These are phyloP conservation scores for Kockovaella imperatae DNA, from an alignment of 768 basidiomycete species.

Conservation along the genomic window DNA sequence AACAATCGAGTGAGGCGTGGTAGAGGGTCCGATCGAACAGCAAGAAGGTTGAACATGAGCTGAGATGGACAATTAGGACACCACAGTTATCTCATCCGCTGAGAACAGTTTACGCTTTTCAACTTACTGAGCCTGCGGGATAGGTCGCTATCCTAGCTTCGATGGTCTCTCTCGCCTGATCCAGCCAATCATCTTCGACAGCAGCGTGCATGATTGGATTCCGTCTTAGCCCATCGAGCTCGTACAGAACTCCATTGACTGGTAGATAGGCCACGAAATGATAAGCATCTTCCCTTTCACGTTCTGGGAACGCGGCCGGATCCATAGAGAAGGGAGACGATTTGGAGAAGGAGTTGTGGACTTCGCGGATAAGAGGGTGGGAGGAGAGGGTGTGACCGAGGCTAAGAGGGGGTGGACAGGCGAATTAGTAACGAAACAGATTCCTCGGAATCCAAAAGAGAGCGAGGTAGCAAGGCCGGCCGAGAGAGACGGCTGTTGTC, in stretches of 20 bases:
- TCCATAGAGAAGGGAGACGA: constrained; percentile 81
- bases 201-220: constrained; percentile 73
- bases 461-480: not conserved
- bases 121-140: constrained; percentile 72
- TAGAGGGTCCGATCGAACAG: constrained; percentile 72
- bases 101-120: not conserved
- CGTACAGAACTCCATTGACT: constrained; percentile 72
- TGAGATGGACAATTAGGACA: too few relatives aligned
- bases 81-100: too few relatives aligned
- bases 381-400: constrained; percentile 45
- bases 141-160: constrained; percentile 84
- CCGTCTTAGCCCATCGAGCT: constrained; percentile 82
- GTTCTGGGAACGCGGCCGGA: constrained; percentile 58
- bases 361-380: constrained; percentile 47
- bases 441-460: not conserved
- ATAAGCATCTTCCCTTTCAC: constrained; percentile 71
- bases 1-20: constrained; percentile 60
- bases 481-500: not conserved
- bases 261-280: constrained; percentile 95
- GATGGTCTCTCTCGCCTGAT: constrained; percentile 73
- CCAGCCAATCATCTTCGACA: constrained; percentile 61
- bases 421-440: not conserved
- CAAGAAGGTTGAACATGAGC: constrained; percentile 89
- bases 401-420: constrained; percentile 10
- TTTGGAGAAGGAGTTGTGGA: constrained; percentile 88